Percentiles rank a stretch among this genome's conserved stretches.
Conservation (phyloP, 768 basidiomycete genomes). For the Artomyces pyxidatus region DNA sequence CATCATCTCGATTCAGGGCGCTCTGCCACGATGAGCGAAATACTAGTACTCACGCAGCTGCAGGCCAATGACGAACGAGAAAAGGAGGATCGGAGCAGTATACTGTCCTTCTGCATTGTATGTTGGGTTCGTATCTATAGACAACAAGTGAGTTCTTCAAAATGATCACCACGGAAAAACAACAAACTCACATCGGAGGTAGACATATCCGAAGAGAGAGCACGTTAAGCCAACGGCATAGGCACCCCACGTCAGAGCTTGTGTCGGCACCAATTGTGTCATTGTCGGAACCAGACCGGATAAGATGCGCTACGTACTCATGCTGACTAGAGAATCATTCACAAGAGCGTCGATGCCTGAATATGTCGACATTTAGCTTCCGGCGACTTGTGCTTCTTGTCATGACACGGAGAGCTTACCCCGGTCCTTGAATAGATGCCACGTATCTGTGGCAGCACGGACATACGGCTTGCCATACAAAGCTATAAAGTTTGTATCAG, state of each 20-base stretch:
- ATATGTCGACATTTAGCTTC: neutral
- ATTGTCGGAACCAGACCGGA: neutral
- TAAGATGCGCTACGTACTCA: constrained; percentile 41
- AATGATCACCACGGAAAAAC: neutral
- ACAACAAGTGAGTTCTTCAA: constrained; percentile 4
- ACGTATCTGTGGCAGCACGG: constrained; percentile 76
- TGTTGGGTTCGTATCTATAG: constrained; percentile 58
- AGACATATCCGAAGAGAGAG: constrained; percentile 70
- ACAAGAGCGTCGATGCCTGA: constrained; percentile 63
- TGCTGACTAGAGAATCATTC: constrained; percentile 76
- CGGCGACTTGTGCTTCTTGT: constrained; percentile 3
- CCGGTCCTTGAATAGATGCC: constrained; percentile 66
- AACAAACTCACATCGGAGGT: constrained; percentile 51
- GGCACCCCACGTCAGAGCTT: constrained; percentile 73
- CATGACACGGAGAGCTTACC: constrained; percentile 26
- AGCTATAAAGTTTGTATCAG: constrained; percentile 32
- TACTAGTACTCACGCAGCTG: constrained; percentile 53
- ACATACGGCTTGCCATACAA: constrained; percentile 83
- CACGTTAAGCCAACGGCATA: constrained; percentile 70
- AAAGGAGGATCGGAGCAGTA: constrained; percentile 68
- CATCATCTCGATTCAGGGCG: too few species aligned
- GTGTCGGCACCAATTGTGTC: neutral
- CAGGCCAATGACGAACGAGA: constrained; percentile 74
- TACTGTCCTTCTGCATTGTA: constrained; percentile 73
- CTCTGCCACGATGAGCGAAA: too few species aligned